Base-by-base conservation (phyloP, 2,329 filamentous ascomycete species). In the Colletotrichum shisoi region DNA sequence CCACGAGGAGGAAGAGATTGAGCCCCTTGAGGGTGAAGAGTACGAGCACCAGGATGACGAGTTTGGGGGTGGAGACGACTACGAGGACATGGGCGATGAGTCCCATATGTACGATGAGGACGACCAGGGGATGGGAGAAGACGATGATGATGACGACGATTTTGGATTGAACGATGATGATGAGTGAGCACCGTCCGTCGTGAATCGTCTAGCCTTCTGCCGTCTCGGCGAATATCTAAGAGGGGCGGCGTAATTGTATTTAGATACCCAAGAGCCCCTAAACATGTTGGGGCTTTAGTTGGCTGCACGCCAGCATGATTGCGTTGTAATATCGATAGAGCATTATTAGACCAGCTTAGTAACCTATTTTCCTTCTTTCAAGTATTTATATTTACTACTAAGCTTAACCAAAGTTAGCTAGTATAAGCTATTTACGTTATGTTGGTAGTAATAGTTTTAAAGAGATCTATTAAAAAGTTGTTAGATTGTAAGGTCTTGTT, bases 1-100 rank as follows among this genome's bases (percentile, higher is more conserved):
- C 13, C 77, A 77, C 7, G 77, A 74, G 3, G 77, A 74, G 4
- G 77, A 79, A 11, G 78, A 79, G 3, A 76, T 72, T 0, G 78
- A 77, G 13, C 62, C 69, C 11, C 60, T 62, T 0, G 73, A 73
- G 12, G 73, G 70, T 15, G 67, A 71, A 8, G 73, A 71, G 19
- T 44, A 69, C 21, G 70, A 68, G 34, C 70, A 71, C 52, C 69
- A 71, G 17, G 77, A 76, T 31, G 78, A 78, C 19, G 75, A 78
- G 11, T 77, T 60, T 11, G 65, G 64, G 7, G 64, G 76, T 4
- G 76, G 76, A 4, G 76, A 73, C 1, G 78, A 79, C 37, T 77
- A 79, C 40, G 76, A 74, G 9, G 72, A 74, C 34, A 74, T 73
- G 46, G 76, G 71, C 21, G 74, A 73, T n/a, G 75, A 71, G 39